These are phyloP conservation scores for Mycena epipterygia DNA, from an alignment of 768 basidiomycete species.

Conservation along the genomic window DNA sequence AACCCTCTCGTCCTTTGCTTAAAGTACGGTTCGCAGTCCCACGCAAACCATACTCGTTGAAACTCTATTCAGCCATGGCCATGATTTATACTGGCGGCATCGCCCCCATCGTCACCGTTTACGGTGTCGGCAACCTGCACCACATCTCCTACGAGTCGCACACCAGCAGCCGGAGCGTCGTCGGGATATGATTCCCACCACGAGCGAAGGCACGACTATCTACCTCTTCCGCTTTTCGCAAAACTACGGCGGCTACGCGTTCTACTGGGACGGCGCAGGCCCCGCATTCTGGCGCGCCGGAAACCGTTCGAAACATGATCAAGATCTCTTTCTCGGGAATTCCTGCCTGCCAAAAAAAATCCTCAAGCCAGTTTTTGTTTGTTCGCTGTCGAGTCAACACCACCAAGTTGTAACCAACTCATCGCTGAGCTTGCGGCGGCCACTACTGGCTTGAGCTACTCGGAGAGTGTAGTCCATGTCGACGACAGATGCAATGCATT, in stretches of 20 bases:
- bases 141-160: conserved; percentile 5
- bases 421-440: too few relatives aligned
- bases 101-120: conserved; percentile 24
- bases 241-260: conserved; percentile 4
- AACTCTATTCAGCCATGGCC: background rate
- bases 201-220: background rate
- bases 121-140: conserved; percentile 13
- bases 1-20: too few relatives aligned
- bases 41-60: background rate
- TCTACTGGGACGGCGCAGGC: conserved; percentile 23
- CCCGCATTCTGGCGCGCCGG: conserved; percentile 13
- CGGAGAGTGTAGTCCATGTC: too few relatives aligned
- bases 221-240: conserved; percentile 13
- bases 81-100: conserved; percentile 6
- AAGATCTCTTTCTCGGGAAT: too few relatives aligned
- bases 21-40: too few relatives aligned
- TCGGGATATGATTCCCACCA: conserved; percentile 3
- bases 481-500: too few relatives aligned
- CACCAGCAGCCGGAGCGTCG: background rate
- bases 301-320: too few relatives aligned
- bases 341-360: too few relatives aligned
- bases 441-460: too few relatives aligned
- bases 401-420: too few relatives aligned
- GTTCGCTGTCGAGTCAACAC: too few relatives aligned
- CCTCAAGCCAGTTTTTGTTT: too few relatives aligned